Conservation (phyloP, 768 basidiomycete species). For the Lactarius hengduanensis region DNA sequence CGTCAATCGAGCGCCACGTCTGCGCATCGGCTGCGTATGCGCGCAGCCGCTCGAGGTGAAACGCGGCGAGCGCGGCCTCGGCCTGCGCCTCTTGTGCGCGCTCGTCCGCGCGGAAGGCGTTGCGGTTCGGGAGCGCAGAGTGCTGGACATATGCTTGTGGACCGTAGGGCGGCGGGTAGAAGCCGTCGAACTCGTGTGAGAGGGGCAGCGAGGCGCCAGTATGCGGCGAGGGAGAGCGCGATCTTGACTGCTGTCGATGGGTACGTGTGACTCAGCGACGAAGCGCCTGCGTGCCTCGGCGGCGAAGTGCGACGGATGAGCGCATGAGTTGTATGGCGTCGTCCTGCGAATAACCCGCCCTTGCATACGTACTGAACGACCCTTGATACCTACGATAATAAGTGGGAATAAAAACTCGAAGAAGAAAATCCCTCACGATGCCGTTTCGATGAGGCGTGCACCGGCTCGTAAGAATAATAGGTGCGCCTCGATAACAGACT, state of each 20-base stretch:
- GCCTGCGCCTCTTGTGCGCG: slow-evolving; percentile 38
- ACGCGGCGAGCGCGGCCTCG: slow-evolving; percentile 52
- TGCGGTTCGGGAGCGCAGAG: slow-evolving; percentile 36
- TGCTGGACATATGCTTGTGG: slow-evolving; percentile 41
- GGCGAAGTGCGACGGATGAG: slow-evolving; percentile 53
- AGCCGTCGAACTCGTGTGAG: slow-evolving; percentile 70
- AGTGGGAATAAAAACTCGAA: neutral
- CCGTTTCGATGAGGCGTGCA: slow-evolving; percentile 61
- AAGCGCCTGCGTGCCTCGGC: slow-evolving; percentile 44
- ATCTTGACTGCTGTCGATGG: slow-evolving; percentile 42
- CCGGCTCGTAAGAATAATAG: slow-evolving; percentile 63
- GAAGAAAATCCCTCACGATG: slow-evolving; percentile 49
- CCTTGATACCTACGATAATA: slow-evolving; percentile 60
- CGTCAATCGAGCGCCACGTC: slow-evolving; percentile 57
- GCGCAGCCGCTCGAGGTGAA: slow-evolving; percentile 61
- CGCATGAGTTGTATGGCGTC: slow-evolving; percentile 51
- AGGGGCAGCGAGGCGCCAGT: slow-evolving; percentile 63
- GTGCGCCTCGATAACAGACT: slow-evolving; percentile 57
- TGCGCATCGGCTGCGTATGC: slow-evolving; percentile 49
- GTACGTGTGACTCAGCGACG: slow-evolving; percentile 28
- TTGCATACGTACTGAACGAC: slow-evolving; percentile 51
- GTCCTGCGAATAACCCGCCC: slow-evolving; percentile 46
- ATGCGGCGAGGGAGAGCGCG: slow-evolving; percentile 72
- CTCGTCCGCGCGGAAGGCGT: slow-evolving; percentile 41
- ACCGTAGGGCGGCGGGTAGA: slow-evolving; percentile 75